These are phyloP conservation scores for Fusarium zealandicum DNA, from an alignment of 2,329 filamentous ascomycete genomes.

Conservation along the genomic window DNA sequence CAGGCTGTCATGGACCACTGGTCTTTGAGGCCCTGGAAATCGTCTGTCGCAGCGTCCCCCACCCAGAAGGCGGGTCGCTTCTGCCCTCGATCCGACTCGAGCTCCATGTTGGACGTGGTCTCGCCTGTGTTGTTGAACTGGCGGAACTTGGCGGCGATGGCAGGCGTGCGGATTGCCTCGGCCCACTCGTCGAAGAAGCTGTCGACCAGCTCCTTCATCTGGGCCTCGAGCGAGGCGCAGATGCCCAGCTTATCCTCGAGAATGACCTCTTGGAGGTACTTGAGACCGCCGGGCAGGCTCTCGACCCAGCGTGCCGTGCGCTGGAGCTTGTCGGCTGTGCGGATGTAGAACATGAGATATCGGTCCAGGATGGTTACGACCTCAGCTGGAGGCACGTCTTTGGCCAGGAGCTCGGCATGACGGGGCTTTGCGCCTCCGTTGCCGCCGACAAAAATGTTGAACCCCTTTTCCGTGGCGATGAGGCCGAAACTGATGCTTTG, in stretches of 20 bases:
- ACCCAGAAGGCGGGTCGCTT: constrained; percentile 80
- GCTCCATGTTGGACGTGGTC: constrained; percentile 72
- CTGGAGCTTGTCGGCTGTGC: constrained; percentile 88
- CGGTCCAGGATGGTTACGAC: constrained; percentile 85
- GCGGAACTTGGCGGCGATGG: constrained; percentile 72
- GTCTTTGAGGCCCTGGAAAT: constrained; percentile 72
- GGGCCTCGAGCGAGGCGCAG: constrained; percentile 80
- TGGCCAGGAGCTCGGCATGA: constrained; percentile 83
- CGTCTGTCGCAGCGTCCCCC: constrained; percentile 68
- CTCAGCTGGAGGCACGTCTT: constrained; percentile 83
- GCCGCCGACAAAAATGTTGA: constrained; percentile 89
- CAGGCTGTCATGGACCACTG: constrained; percentile 71
- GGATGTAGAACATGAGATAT: constrained; percentile 93
- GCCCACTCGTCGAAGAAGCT: constrained; percentile 94
- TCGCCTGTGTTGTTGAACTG: constrained; percentile 87
- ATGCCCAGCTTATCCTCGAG: constrained; percentile 88
- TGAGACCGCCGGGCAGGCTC: constrained; percentile 80
- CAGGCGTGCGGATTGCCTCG: constrained; percentile 75
- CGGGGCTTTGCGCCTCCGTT: constrained; percentile 87
- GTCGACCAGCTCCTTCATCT: constrained; percentile 86
- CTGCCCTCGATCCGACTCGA: constrained; percentile 76
- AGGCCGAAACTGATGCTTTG: constrained; percentile 72
- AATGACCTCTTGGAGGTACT: constrained; percentile 82
- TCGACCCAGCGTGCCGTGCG: constrained; percentile 90
- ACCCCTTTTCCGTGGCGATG: constrained; percentile 91